Percentiles rank a stretch among this genome's conserved stretches.
phyloP scores from a whole-genome alignment of 2,329 filamentous ascomycete genomes.

The Didymosphaeria variabile region DNA sequence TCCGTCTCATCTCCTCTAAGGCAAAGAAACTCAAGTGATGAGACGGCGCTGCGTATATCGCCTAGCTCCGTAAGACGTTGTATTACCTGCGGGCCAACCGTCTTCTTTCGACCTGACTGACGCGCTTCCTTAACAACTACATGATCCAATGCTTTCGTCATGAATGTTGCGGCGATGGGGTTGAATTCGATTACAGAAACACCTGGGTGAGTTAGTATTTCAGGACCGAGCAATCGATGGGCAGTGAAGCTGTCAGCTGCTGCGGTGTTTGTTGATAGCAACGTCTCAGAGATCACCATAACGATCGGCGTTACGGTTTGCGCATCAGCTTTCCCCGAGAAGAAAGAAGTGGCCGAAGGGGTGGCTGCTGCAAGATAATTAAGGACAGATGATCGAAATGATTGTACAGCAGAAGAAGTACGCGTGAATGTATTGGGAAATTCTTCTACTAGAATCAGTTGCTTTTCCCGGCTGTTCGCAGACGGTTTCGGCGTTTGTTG shows the following conservation, averaged over 20 bases:
- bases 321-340: constrained; percentile 37
- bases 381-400: constrained; percentile 75
- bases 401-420: constrained; percentile 55
- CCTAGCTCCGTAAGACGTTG: constrained; percentile 84
- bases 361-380: constrained; percentile 76
- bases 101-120: constrained; percentile 76
- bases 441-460: constrained; percentile 60
- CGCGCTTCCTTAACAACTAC: constrained; percentile 86
- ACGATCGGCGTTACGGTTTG: constrained; percentile 69
- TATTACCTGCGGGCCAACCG: constrained; percentile 80
- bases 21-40: constrained; percentile 91
- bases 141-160: constrained; percentile 83
- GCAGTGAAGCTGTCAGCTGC: constrained; percentile 92
- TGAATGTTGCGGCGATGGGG: constrained; percentile 82
- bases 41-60: constrained; percentile 91
- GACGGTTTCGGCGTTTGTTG: constrained; percentile 25
- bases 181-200: constrained; percentile 91
- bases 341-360: constrained; percentile 61
- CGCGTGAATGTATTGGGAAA: constrained; percentile 60
- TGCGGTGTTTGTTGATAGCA: constrained; percentile 84
- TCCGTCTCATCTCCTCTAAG: constrained; percentile 77
- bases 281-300: constrained; percentile 89
- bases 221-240: constrained; percentile 85
- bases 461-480: constrained; percentile 39
- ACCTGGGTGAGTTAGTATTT: constrained; percentile 82